Base-by-base conservation (phyloP, 2,329 filamentous ascomycete species). In the Fusarium compactum region DNA sequence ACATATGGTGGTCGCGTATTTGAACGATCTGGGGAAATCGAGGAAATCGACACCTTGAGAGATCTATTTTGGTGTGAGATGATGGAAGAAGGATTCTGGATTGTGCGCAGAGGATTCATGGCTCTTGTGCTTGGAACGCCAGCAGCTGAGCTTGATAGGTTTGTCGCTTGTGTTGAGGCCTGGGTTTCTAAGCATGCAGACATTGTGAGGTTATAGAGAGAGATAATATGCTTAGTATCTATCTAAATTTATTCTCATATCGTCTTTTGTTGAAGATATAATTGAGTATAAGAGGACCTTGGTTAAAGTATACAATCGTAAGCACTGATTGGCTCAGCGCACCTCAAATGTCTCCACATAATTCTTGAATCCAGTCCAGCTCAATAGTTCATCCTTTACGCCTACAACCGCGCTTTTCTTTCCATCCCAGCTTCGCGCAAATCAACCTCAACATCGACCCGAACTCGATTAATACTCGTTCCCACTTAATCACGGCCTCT, bases 41-140 rank as follows among this genome's bases (percentile, higher is more conserved):
- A 76, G 20, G 79, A 82, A 50, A 61, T 76, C 7, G 50, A 58
- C 22, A 73, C 76, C 20, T 56, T 85, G 29, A 79, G 79, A 54
- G 79, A 83, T 34, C 68, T 85, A 4, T 82, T 85, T 60, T 84
- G 83, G 79, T 79, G 82, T n/a, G 80, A 84, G 59, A 83, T 85
- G 81, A 62, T 84, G 47, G 78, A 84, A 52, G 76, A 78, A 14
- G 80, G 80, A 0, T 85, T 82, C 57, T 85, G 82, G 79, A 70
- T 82, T 12, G 80, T 81, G 2, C 71, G 79, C 4, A 76, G 82
- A 40, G 83, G 83, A 1, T 80, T 79, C 56, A 78, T 83, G 32
- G 79, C 82, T 4, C 69, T 85, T 57, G 79, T 81, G 16, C 64
- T 84, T 24, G 78, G 73, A 30, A 82, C 81, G 14, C 77, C 81